Evolutionary conservation across 306 rosid species (phyloP).

Genomic region (Hippophae tibetana): DNA sequence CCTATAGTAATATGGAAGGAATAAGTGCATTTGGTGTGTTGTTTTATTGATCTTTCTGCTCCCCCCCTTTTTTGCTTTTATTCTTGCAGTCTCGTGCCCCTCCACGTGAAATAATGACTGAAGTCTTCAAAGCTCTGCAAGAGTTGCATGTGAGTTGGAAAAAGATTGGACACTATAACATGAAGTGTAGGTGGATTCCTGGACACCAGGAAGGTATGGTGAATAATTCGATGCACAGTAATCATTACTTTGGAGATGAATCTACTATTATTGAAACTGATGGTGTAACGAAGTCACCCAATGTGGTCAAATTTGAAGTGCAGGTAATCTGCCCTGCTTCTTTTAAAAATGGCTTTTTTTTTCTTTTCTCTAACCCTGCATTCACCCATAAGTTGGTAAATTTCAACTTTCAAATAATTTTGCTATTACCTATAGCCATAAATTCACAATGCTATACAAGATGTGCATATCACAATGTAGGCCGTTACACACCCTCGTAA

Average conservation of each 20-base stretch:
- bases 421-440: too few relatives aligned
- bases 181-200: constrained; percentile 82
- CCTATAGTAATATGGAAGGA: not conserved
- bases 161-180: constrained; percentile 91
- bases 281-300: constrained; percentile 34
- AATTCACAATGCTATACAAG: too few relatives aligned
- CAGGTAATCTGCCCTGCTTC: constrained; percentile 42
- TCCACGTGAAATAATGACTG: constrained; percentile 92
- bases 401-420: too few relatives aligned
- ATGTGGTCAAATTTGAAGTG: constrained; percentile 87
- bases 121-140: constrained; percentile 90
- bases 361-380: not conserved
- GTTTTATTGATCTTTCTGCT: constrained; percentile 17
- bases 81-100: constrained; percentile 66
- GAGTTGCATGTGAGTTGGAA: constrained; percentile 84
- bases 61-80: constrained; percentile 11
- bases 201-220: constrained; percentile 60
- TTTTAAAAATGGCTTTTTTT: not conserved
- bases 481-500: too few relatives aligned
- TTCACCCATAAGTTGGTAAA: too few relatives aligned
- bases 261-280: constrained; percentile 49
- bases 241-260: constrained; percentile 47
- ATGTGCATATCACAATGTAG: too few relatives aligned
- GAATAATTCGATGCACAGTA: constrained; percentile 38
- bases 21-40: not conserved